Base-by-base conservation (phyloP, 148 eudicot genomes). In the Agrostemma githago region DNA sequence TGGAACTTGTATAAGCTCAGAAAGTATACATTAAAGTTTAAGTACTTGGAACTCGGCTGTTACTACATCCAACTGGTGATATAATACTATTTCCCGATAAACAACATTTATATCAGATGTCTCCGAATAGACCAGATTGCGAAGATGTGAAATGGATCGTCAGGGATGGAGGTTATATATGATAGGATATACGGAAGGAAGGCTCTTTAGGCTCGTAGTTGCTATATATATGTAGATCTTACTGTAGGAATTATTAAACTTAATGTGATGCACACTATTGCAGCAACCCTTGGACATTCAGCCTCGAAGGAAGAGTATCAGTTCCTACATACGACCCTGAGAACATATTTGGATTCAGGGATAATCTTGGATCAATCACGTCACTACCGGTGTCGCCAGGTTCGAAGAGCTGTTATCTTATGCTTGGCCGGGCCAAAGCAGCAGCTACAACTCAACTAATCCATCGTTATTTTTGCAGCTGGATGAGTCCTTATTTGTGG, bases 321-420 rank as follows among this genome's bases (percentile, higher is more conserved):
- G 77, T 74, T 81, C 86, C 56, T 81, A 83, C n/a, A n/a, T n/a
- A n/a, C 62, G 96, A 89, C 20, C 74, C 77, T 53, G 94, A 89
- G 46, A 76, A 65, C 73, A 21, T 48, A 38, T 51, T 53, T 73
- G 21, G 67, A 5, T 72, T 57, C 83, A 94, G 98, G 88, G 97
- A 87, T 53, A 84, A 68, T 74, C 80, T 87, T 76, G 89, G 93
- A 83, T 82, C 83, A 72, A 91, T 94, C 69, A 86, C 87, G 38
- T 94, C 98, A 15, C 82, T 94, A 79, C 98, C 97, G 0, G 98
- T 94, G 42, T 94, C 98, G 66, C 98, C 98, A 8, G 82, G 84
- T 54, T 89, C 98, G 77, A 82, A 70, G 81, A 91, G 87, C 72
- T 87, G 86, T 77, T 83, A 81, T 62, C 96, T 72, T 91, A 84